These are phyloP conservation scores for Exutisphaerella laricina DNA, from an alignment of 2,329 filamentous ascomycete genomes.

Conservation along the genomic window DNA sequence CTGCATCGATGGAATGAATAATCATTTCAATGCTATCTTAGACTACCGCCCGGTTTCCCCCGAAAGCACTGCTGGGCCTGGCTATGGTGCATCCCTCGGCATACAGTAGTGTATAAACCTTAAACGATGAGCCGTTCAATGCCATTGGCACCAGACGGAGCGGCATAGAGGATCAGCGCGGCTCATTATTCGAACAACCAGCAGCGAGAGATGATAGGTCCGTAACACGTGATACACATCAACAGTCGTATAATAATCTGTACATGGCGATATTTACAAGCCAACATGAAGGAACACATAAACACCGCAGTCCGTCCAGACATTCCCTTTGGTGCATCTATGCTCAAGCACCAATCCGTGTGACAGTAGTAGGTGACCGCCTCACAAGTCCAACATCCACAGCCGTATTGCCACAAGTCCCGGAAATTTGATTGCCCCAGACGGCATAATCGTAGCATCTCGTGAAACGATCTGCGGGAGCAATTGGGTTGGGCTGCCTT, in stretches of 20 bases:
- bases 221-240: too few species aligned
- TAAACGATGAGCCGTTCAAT: not conserved
- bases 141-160: too few species aligned
- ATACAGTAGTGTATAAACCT: not conserved
- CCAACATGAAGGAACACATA: too few species aligned
- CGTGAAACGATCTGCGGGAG: not conserved
- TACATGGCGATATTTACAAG: not conserved
- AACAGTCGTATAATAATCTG: too few species aligned
- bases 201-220: too few species aligned
- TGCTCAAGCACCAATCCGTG: too few species aligned
- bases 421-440: conserved; percentile 3
- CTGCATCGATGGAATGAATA: not conserved
- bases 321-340: not conserved
- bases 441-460: conserved; percentile 3
- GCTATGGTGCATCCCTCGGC: not conserved
- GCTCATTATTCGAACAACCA: too few species aligned
- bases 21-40: not conserved
- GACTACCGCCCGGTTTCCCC: not conserved
- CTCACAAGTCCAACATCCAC: conserved; percentile 6
- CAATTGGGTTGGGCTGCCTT: not conserved
- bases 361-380: conserved; percentile 1
- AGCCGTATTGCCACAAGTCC: conserved; percentile 8
- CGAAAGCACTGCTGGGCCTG: not conserved
- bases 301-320: not conserved
- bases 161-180: too few species aligned